Conservation (phyloP, 1,139 yeast genomes). For the Candida glucosophila region DNA sequence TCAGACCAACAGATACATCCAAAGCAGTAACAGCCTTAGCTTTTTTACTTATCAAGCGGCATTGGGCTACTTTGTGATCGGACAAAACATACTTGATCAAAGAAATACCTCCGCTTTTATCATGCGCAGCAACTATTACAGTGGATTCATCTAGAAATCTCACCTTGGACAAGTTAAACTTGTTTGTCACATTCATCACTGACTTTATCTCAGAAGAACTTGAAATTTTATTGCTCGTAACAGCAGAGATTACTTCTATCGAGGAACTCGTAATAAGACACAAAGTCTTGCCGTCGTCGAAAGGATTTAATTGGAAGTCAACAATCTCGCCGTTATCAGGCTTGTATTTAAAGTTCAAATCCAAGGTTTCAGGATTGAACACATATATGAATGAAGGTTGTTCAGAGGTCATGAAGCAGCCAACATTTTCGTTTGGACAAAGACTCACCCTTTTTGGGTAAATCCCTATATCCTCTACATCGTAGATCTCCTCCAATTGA, state of each 20-base stretch:
- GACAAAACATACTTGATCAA: constrained; percentile 34
- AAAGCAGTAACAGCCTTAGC: constrained; percentile 64
- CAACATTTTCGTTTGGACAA: constrained; percentile 46
- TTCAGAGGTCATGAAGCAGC: constrained; percentile 56
- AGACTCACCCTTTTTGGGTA: constrained; percentile 53
- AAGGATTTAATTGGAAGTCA: constrained; percentile 23
- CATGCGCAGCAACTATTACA: constrained; percentile 49
- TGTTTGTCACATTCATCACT: no score
- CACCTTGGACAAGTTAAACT: constrained; percentile 43
- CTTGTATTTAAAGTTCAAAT: constrained; percentile 15
- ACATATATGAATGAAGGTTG: constrained; percentile 52
- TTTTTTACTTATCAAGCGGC: constrained; percentile 40
- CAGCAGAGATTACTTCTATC: constrained; percentile 45
- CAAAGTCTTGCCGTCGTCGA: constrained; percentile 41
- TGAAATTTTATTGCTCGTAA: constrained; percentile 32
- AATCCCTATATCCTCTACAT: constrained; percentile 29
- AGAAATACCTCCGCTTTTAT: constrained; percentile 37
- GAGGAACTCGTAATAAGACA: constrained; percentile 48
- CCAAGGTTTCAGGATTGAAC: constrained; percentile 49
- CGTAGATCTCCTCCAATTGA: constrained; percentile 34
- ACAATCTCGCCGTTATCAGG: constrained; percentile 16
- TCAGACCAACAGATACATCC: constrained; percentile 38
- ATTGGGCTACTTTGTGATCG: constrained; percentile 32
- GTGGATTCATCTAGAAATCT: constrained; percentile 47
- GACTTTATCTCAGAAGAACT: constrained; percentile 9